Base-by-base conservation (phyloP, 1,284 basidiomycete species). In the Trametes versicolor region DNA sequence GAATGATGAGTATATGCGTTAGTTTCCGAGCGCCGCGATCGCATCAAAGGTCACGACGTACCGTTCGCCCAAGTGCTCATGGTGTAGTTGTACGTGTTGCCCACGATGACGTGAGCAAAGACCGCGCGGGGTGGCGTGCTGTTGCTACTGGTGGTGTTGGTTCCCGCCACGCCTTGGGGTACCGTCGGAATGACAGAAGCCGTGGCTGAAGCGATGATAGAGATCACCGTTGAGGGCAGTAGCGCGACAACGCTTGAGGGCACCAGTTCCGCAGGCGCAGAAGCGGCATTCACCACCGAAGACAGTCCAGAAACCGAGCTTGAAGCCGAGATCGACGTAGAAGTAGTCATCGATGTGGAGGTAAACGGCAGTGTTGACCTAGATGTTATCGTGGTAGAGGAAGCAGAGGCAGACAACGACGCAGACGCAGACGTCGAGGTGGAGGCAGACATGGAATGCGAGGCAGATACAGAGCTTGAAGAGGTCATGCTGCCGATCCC, bases 11-110 rank as follows among this genome's bases (percentile, higher is more conserved):
- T n/a, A n/a, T n/a, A n/a, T n/a, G n/a, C n/a, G 62, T 56, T 21
- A 56, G 56, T 12, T 10, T 43, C 37, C 2, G 2, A 12, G 2
- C 37, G 10, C 2, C 6, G 52, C 2, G 21, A n/a, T 23, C 19
- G n/a, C 1, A 19, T 10, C 2, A 13, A 32, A 37, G 32, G 23
- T 5, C n/a, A 32, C 27, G 7, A 21, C 63, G n/a, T 19, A 81
- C 81, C 77, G 62, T 64, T 65, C 19, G 61, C 65, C 82, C 82
- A 84, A 56, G 75, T 73, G 25, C 70, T 62, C 4, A 65, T 32
- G 0, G 73, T 76, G 67, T 82, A 83, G n/a, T 75, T 76, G 66
- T 76, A 78, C 9, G 79, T 78, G 66, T 80, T 81, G 12, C 81
- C 82, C 8, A 84, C 80, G 21, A 84, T 80, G 51, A 71, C 67